These are phyloP conservation scores for Pezicula radicicola DNA, from an alignment of 2,329 filamentous ascomycete genomes.

Conservation along the genomic window DNA sequence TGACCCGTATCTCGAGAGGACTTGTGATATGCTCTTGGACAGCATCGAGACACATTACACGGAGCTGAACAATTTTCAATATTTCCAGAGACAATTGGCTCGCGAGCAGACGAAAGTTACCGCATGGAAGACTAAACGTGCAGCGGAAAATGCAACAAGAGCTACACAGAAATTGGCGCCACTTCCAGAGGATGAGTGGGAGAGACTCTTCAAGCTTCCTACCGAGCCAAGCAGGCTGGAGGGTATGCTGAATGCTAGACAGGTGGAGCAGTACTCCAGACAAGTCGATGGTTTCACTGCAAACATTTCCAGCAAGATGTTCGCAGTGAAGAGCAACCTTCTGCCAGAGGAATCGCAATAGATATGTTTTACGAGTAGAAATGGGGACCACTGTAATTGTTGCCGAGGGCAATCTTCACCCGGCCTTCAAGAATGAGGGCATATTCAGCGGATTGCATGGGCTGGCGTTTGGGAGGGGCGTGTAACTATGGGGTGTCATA, in stretches of 20 bases:
- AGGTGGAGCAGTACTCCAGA: conserved; percentile 96
- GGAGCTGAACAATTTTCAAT: conserved; percentile 98
- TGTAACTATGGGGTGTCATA: conserved; percentile 8
- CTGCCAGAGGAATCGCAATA: conserved; percentile 39
- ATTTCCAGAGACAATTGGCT: conserved; percentile 89
- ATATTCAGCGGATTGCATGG: conserved; percentile 16
- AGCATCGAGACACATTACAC: conserved; percentile 98
- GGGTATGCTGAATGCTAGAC: conserved; percentile 89
- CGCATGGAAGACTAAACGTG: conserved; percentile 94
- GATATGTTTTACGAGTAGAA: conserved; percentile 1
- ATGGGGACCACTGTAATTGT: neutral
- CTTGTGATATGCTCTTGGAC: conserved; percentile 91
- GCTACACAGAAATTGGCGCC: conserved; percentile 82
- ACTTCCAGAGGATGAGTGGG: conserved; percentile 96
- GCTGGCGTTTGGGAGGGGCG: conserved; percentile 21
- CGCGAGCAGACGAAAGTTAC: conserved; percentile 96
- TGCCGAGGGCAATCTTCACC: neutral
- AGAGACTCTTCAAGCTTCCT: conserved; percentile 95
- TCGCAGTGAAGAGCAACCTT: conserved; percentile 77
- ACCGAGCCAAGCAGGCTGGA: conserved; percentile 91
- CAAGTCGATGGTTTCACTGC: conserved; percentile 97
- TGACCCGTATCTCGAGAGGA: conserved; percentile 98
- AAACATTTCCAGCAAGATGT: conserved; percentile 93
- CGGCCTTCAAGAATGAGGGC: neutral
- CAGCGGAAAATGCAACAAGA: conserved; percentile 88